phyloP scores from a whole-genome alignment of 306 rosid genomes.

The Bauhinia variegata region DNA sequence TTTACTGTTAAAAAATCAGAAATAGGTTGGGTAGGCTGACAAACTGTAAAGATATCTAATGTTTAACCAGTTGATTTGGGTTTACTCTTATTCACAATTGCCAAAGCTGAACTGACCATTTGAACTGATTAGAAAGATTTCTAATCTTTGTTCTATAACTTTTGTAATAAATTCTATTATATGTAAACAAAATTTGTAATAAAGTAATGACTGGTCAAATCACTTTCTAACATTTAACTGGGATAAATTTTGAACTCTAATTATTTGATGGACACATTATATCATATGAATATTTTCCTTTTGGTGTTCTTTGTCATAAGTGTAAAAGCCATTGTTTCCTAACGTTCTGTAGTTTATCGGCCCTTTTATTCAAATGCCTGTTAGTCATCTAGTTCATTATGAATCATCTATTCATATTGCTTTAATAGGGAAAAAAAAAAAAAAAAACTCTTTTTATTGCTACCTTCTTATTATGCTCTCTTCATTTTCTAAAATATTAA shows the following conservation, averaged over 20 bases:
- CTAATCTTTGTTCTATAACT: not conserved
- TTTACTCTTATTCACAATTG: not conserved
- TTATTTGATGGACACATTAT: constrained; percentile 7
- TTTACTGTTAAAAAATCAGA: not conserved
- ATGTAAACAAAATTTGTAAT: too few species aligned
- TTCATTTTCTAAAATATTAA: constrained; percentile 35
- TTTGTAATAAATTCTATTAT: too few species aligned
- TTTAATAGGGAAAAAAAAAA: too few species aligned
- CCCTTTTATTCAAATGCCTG: constrained; percentile 1
- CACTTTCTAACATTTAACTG: not conserved
- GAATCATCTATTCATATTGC: not conserved
- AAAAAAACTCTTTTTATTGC: not conserved
- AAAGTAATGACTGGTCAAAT: constrained; percentile 16
- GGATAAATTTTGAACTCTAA: constrained; percentile 10
- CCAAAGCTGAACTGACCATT: not conserved
- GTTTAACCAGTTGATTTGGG: not conserved
- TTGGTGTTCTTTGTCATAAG: not conserved
- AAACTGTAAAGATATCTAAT: not conserved
- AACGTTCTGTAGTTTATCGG: constrained; percentile 27
- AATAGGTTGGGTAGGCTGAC: not conserved
- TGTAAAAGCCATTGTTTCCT: not conserved
- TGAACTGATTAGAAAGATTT: not conserved
- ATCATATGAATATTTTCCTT: constrained; percentile 3
- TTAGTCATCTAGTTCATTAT: constrained; percentile 6
- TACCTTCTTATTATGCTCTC: constrained; percentile 9